phyloP scores from a whole-genome alignment of 169 alveolate genomes.

The Plasmodium gonderi region DNA sequence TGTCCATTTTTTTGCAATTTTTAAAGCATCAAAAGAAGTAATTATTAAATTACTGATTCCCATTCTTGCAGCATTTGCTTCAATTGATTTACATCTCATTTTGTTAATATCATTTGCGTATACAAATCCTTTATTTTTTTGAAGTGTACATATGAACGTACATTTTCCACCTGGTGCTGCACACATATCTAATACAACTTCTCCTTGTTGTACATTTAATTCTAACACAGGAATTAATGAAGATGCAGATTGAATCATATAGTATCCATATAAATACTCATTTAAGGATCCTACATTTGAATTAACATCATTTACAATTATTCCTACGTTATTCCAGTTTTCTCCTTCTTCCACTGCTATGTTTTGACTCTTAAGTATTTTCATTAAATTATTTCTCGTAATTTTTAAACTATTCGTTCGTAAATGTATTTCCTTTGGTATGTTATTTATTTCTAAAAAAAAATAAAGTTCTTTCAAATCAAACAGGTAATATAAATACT shows the following conservation, averaged over 20 bases:
- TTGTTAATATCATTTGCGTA: constrained; percentile 95
- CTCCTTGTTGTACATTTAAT: constrained; percentile 75
- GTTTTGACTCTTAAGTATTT: constrained; percentile 95
- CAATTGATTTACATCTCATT: constrained; percentile 93
- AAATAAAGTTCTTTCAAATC: constrained; percentile 26
- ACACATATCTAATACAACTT: constrained; percentile 95
- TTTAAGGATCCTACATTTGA: constrained; percentile 98
- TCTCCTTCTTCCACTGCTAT: constrained; percentile 93
- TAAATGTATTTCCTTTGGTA: constrained; percentile 32
- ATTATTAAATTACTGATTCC: constrained; percentile 94
- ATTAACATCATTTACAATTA: constrained; percentile 92
- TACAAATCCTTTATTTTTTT: constrained; percentile 95
- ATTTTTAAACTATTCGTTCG: constrained; percentile 91
- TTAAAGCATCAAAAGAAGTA: constrained; percentile 94
- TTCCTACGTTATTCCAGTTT: constrained; percentile 84
- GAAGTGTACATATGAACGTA: constrained; percentile 94
- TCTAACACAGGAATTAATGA: constrained; percentile 95
- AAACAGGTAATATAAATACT: constrained; percentile 52
- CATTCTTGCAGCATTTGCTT: constrained; percentile 89
- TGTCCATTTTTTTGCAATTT: constrained; percentile 86
- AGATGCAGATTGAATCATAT: constrained; percentile 95
- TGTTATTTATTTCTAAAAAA: constrained; percentile 38
- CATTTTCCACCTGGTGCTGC: constrained; percentile 99
- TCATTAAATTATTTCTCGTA: constrained; percentile 91
- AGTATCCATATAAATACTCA: constrained; percentile 97